These are phyloP conservation scores for Dunaliella salina DNA, from an alignment of 163 green algal species.

Conservation along the genomic window DNA sequence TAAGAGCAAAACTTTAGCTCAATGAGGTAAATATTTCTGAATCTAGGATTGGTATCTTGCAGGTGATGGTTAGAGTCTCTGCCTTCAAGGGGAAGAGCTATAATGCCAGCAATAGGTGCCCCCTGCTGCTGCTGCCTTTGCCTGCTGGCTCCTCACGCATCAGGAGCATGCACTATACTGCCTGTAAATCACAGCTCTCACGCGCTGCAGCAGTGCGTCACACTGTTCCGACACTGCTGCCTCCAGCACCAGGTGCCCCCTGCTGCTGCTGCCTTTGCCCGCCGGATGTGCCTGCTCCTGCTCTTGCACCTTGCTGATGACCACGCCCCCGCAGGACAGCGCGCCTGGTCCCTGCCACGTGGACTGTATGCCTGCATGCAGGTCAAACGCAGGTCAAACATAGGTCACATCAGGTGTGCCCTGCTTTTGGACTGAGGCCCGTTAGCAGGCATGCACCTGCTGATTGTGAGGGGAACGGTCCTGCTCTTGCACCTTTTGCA, in stretches of 20 bases:
- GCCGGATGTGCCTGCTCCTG: not conserved
- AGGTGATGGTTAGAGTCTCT: too few species aligned
- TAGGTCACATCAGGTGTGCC: too few species aligned
- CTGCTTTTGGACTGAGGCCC: not conserved
- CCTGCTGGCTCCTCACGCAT: not conserved
- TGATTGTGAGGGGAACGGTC: not conserved
- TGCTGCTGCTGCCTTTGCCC: not conserved
- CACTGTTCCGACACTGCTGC: slow-evolving; percentile 2
- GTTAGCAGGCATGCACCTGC: not conserved
- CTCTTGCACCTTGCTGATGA: slow-evolving; percentile 8
- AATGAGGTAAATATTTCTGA: too few species aligned
- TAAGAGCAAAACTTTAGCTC: too few species aligned
- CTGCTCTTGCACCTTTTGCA: not conserved
- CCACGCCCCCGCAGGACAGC: slow-evolving; percentile 7
- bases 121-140: not conserved
- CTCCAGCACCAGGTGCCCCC: slow-evolving; percentile 13
- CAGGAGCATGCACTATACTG: slow-evolving; percentile 7
- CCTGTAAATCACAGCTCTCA: slow-evolving; percentile 14
- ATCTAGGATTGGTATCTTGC: too few species aligned
- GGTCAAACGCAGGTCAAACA: not conserved
- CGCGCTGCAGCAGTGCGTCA: slow-evolving; percentile 12
- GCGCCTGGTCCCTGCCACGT: not conserved
- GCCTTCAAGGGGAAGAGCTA: too few species aligned
- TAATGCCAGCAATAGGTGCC: slow-evolving; percentile 11
- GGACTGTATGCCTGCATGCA: slow-evolving; percentile 12